Base-by-base conservation (phyloP, 805 yeast genomes). In the Wickerhamomyces chaumierensis region DNA sequence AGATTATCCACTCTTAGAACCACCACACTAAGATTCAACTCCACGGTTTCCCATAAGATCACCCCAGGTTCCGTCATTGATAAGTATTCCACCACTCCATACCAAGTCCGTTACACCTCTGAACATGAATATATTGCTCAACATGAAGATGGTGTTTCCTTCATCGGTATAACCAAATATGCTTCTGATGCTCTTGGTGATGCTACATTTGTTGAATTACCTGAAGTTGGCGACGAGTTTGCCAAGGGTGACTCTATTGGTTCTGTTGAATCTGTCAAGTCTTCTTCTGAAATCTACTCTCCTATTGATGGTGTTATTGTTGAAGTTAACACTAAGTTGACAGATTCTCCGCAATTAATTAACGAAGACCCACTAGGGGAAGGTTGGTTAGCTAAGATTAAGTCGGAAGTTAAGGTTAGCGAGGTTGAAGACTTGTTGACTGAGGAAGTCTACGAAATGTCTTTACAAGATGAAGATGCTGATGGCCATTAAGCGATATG, bases 131-230 rank as follows among this genome's bases (percentile, higher is more conserved):
- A 96, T 96, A 62, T 92, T 40, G 88, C 95, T 4, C 69, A 77
- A 40, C 94, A 83, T 58, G 73, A 74, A 20, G 95, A 88, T 61
- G 84, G 84, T 43, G 68, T 78, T 33, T 81, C 90, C 2, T 87
- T 79, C 52, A 68, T 90, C n/a, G 98, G 98, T 23, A 86, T 92
- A 61, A 87, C 98, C 41, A 76, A 74, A 52, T 88, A 92, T 57
- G 98, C 98, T 16, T 81, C 96, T 18, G 95, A 87, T 54, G 94
- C 97, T 7, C 73, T 92, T 44, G 98, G 98, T 34, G 98, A 92
- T 62, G 94, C 94, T 40, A 94, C 97, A 4, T 92, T 71, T 58
- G 81, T 88, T 42, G 98, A 92, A 63, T 69, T 90, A 49, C 94
- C 95, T 35, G 88, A 80, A 48, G 73, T 71, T 31, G 83, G 79